Base-by-base conservation (phyloP, 768 basidiomycete species). In the Boletus vermiculosoides region DNA sequence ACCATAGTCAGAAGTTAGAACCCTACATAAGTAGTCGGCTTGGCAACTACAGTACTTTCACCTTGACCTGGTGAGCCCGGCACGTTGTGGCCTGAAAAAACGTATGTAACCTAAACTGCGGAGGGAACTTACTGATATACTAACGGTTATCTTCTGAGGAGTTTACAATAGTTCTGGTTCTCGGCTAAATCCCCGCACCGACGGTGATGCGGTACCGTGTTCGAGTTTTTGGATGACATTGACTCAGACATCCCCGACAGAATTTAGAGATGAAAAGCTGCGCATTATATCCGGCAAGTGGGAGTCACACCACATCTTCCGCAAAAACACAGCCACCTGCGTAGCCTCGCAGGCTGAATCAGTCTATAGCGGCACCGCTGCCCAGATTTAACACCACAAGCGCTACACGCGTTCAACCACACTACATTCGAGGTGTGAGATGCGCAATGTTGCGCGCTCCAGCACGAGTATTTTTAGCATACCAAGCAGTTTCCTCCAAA, bases 391-490 rank as follows among this genome's bases (percentile, higher is more conserved):
- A 37, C 37, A 40, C 33, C 50, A 40, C 16, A 36, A 16, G 44
- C 62, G 45, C 62, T 44, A 22, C 18, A 48, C 48, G 28, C 51
- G 30, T 60, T 45, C 47, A 16, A 23, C 36, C 10, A 10, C 44
- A 45, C 23, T 15, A 12, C 37, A 18, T 37, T 42, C 49, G 25
- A 50, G 57, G 55, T 55, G 40, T 60, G 64, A 58, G 52, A 84
- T 83, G 83, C 74, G 71, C 78, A 49, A 86, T 85, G 83, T 73
- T 83, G 71, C 82, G 77, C 54, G 67, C 71, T 64, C 63, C 25
- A 28, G 41, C 55, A 54, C 65, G 58, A 63, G 40, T 47, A 30
- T 48, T 54, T 12, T 28, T 44, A 9, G 41, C 25, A 33, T 20
- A 44, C 33, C 53, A 45, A 47, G 18, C 58, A 18, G 16, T 44